Base-by-base conservation (phyloP, 495 filamentous ascomycete genomes). In the Neurospora tetraspora region DNA sequence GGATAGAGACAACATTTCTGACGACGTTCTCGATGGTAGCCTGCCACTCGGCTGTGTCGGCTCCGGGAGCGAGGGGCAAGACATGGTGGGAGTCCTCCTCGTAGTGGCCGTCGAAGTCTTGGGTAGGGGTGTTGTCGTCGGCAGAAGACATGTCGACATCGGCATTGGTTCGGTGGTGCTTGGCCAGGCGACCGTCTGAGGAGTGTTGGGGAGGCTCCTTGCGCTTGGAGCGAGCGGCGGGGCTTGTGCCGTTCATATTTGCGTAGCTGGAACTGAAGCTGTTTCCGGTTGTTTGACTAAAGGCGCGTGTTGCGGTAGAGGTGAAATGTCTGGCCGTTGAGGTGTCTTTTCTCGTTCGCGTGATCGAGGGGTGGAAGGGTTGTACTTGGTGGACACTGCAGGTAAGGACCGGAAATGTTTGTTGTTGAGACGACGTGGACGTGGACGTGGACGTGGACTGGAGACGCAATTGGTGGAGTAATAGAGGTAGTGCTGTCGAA, bases 1-100 rank as follows among this genome's bases (percentile, higher is more conserved):
- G 93, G 80, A 99, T 98, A 14, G 94, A 97, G 39, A 99, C 96
- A 2, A 98, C 96, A 70, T 92, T 96, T 74, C 89, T 88, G 31
- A 99, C 94, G 3, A 98, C 96, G 53, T 87, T 89, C 84, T 98
- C 94, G 74, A 99, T 97, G 4, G 94, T 97, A 14, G 89, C 91
- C 80, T 98, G 96, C 96, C 96, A 99, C 82, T 99, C 96, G 37
- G 91, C 93, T 10, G 93, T 94, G 76, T 99, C 94, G 45, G 92
- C 88, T 39, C 89, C 85, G 2, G 88, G 27, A 0, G 53, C 86
- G 59, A 83, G 83, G 8, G 81, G 76, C 68, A 83, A 72, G 53
- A 79, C 81, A 11, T 80, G 74, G 34, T 83, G 65, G 12, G 85
- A 82, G 53, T 71, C 75, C 7, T 84, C 82, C 4, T 81, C 78